These are phyloP conservation scores for Datisca glomerata DNA, from an alignment of 306 rosid genomes.

Conservation along the genomic window DNA sequence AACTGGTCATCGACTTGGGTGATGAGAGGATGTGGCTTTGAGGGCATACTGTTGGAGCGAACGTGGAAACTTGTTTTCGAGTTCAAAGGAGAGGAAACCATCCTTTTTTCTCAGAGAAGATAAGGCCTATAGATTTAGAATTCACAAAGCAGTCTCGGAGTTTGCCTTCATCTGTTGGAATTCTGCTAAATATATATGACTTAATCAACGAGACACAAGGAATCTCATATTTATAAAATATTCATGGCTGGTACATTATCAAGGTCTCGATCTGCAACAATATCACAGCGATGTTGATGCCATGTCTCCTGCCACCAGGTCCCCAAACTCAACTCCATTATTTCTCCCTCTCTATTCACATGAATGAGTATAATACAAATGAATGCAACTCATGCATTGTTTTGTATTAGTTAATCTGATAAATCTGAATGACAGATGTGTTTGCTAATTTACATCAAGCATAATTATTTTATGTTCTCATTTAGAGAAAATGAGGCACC, in stretches of 20 bases:
- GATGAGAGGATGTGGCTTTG: slow-evolving; percentile 18
- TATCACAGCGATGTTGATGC: slow-evolving; percentile 18
- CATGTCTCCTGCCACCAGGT: slow-evolving; percentile 24
- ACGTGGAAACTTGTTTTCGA: slow-evolving; percentile 16
- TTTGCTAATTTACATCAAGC: no score
- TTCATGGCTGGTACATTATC: slow-evolving; percentile 5
- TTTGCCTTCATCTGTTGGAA: background rate
- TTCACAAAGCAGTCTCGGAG: no score
- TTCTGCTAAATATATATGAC: background rate
- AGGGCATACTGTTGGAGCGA: slow-evolving; percentile 25
- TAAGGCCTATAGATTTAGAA: background rate
- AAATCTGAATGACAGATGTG: no score
- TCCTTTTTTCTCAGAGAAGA: slow-evolving; percentile 11
- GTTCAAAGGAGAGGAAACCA: no score
- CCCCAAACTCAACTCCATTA: slow-evolving; percentile 25
- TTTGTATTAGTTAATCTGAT: no score
- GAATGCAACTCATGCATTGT: no score
- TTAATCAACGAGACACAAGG: slow-evolving; percentile 18
- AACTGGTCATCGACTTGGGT: slow-evolving; percentile 9
- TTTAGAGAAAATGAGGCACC: no score
- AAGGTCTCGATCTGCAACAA: slow-evolving; percentile 23
- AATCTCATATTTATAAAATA: slow-evolving; percentile 15
- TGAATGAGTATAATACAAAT: no score
- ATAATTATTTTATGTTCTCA: no score
- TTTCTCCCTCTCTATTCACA: no score